Base-by-base conservation (phyloP, 129 eudicot genomes). In the Saposhnikovia divaricata region DNA sequence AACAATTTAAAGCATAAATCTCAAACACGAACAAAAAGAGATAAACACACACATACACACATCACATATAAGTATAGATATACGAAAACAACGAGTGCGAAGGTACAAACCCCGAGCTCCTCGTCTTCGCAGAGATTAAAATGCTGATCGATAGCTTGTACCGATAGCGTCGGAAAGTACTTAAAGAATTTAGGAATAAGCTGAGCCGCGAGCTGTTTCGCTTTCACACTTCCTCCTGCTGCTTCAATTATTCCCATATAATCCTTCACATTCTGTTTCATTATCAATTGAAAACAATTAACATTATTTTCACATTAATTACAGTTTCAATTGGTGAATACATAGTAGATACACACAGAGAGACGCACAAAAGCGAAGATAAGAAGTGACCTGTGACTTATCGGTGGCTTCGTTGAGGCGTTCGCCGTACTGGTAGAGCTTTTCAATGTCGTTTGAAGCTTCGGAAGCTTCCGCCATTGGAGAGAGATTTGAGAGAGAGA, bases 201-300 rank as follows among this genome's bases (percentile, higher is more conserved):
- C 87, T 87, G 92, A 12, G 96, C 93, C 21, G 96, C 92, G 72
- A 91, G 69, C n/a, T 91, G 92, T 57, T 84, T 91, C 5, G 89
- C 89, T 78, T 91, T 91, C 28, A 87, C 87, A 53, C 89, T 88
- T 13, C 96, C 89, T 25, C 82, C 82, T 0, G 91, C 88, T 15
- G 96, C 92, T 61, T 81, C 87, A 4, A 91, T 82, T 70, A 91
- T 88, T 3, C 87, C 86, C 82, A 87, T 84, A 15, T 87, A 91
- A 76, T 91, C 96, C 74, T 55, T 74, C 79, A 50, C 66, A 71
- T 85, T 72, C 91, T 91, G 79, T 73, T 53, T 34, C n/a, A 38
- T 5, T 10, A 31, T n/a, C 21, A 73, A 70, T 23, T n/a, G 68
- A 3, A 72, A 79, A 31, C 25, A 40, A 51, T 38, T 1, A 53